These are phyloP conservation scores for Fusarium tjaetaba DNA, from an alignment of 2,329 filamentous ascomycete genomes.

Conservation along the genomic window DNA sequence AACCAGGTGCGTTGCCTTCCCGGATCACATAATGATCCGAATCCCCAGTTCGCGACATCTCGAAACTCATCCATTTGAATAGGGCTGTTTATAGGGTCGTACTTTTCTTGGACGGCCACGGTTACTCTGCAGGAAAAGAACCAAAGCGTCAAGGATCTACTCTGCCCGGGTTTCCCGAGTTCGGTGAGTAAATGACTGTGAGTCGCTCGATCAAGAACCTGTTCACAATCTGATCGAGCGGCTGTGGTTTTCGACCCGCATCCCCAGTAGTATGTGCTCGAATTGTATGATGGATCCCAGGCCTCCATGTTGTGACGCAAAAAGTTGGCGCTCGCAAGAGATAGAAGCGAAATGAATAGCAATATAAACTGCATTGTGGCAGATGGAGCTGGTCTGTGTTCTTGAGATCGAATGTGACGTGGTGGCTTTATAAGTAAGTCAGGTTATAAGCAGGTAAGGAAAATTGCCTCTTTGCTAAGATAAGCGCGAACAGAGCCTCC, in stretches of 20 bases:
- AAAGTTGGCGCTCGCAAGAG: background rate
- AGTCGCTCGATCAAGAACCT: background rate
- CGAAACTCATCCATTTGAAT: background rate
- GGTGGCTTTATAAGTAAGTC: background rate
- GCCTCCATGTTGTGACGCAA: background rate
- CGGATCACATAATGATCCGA: background rate
- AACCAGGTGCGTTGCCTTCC: background rate
- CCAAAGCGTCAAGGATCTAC: background rate
- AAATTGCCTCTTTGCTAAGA: background rate
- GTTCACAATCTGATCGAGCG: background rate
- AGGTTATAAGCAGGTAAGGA: background rate
- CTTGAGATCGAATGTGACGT: background rate
- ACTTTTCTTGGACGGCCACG: accelerated
- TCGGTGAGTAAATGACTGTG: background rate
- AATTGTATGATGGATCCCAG: background rate
- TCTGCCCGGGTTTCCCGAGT: background rate
- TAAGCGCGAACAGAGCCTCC: no score
- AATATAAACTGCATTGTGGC: background rate
- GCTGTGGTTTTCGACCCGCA: background rate
- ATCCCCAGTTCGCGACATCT: background rate
- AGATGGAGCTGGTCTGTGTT: background rate
- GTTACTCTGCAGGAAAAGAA: background rate
- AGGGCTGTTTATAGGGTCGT: background rate
- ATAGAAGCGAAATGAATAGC: background rate
- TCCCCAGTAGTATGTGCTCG: background rate